A percentile compares a stretch with the other conserved stretches of the same genome.
phyloP scores from a whole-genome alignment of 2,329 filamentous ascomycete genomes.

The Venturia pyrina region DNA sequence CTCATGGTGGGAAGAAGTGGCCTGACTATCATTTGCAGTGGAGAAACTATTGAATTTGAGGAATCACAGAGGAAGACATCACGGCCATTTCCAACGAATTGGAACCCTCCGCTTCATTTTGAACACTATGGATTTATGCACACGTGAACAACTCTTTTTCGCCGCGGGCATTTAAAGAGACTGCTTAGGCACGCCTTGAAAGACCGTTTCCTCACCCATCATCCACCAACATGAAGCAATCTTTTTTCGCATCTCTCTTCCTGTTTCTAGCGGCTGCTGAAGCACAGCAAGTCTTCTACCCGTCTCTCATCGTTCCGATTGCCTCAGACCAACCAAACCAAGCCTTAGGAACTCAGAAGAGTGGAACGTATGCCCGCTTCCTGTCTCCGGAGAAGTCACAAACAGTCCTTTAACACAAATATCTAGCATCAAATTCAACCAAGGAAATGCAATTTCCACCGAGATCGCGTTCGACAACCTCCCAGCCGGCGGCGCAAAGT shows the following conservation, averaged over 20 bases:
- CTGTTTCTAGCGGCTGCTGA: background rate
- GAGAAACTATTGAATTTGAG: background rate
- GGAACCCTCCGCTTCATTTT: background rate
- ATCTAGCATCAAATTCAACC: background rate
- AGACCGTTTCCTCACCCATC: background rate
- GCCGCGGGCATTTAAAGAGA: background rate
- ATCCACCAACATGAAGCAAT: background rate
- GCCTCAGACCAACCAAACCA: background rate
- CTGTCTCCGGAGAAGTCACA: background rate
- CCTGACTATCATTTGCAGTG: background rate
- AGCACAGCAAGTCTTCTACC: background rate
- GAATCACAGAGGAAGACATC: too few relatives aligned
- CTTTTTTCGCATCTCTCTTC: background rate
- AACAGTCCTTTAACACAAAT: background rate
- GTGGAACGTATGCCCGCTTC: background rate
- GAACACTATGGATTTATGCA: background rate
- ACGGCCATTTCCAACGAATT: background rate
- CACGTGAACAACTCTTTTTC: background rate
- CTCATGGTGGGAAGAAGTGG: background rate
- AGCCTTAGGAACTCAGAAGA: background rate
- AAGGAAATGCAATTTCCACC: background rate
- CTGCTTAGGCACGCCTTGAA: background rate
- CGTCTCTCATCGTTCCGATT: background rate
- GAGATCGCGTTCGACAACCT: background rate
- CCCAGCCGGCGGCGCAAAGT: background rate